Conservation (phyloP, 805 yeast species). For the Kazachstania bromeliacearum region DNA sequence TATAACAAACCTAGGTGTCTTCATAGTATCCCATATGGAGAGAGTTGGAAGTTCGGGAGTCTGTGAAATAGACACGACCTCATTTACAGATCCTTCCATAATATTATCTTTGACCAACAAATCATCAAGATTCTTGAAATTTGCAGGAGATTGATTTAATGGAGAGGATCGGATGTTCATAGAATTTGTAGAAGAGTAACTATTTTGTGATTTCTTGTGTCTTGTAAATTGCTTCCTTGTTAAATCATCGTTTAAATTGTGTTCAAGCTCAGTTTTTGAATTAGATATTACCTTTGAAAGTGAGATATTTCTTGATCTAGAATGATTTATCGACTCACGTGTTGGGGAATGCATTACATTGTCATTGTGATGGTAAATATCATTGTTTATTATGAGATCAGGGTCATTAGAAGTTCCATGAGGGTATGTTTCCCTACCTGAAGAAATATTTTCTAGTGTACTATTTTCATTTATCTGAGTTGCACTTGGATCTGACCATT, state of each 20-base stretch:
- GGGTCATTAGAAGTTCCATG: not conserved
- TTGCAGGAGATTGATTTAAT: not conserved
- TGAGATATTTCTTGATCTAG: not conserved
- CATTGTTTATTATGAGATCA: too few relatives aligned
- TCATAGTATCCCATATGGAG: slow-evolving; percentile 2
- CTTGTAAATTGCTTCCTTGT: too few relatives aligned
- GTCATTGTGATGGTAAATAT: too few relatives aligned
- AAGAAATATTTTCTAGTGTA: not conserved
- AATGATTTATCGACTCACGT: not conserved
- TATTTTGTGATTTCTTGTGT: not conserved
- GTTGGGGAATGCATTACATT: not conserved
- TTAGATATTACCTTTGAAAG: too few relatives aligned
- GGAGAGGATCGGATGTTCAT: not conserved
- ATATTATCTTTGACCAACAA: not conserved
- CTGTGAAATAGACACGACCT: not conserved
- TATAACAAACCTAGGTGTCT: slow-evolving; percentile 33
- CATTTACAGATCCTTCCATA: not conserved
- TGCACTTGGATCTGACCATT: not conserved
- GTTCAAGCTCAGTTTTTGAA: too few relatives aligned
- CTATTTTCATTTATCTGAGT: not conserved
- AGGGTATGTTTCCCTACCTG: not conserved
- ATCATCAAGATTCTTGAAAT: not conserved
- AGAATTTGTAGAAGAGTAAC: not conserved
- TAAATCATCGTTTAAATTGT: too few relatives aligned
- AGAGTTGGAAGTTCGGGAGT: too few relatives aligned